Base-by-base conservation (phyloP, 305 asterid genomes). In the Fraxinus platypoda region DNA sequence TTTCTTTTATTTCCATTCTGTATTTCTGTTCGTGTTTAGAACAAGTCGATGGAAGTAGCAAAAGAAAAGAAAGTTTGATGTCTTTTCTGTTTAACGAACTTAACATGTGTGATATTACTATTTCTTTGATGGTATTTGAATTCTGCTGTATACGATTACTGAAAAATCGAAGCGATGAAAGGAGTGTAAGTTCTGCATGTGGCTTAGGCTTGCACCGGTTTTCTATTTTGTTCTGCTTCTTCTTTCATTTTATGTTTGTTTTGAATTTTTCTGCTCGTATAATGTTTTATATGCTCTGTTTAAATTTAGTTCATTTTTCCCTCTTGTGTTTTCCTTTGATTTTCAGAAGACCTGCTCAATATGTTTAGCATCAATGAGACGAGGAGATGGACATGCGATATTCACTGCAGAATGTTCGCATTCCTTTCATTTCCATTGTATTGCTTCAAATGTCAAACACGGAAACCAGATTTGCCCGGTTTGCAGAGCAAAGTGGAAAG, bases 361-460 rank as follows among this genome's bases (percentile, higher is more conserved):
- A 86, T 95, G 98, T 79, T 86, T 95, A 89, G 90, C 90, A 13
- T 68, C 96, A 35, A 93, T 95, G 97, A 89, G 87, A 82, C 87
- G 92, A 28, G 95, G 98, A 46, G 94, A 92, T 78, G 98, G 98
- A 26, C 98, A 92, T 66, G 98, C 98, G 3, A 90, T 95, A 57
- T 95, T 92, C 86, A 95, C 98, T 28, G 98, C 97, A 9, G 98
- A 93, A 87, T 94, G 98, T 82, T 91, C 97, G 26, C 98, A 94
- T 83, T 91, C 98, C 62, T 95, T 95, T 74, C 98, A 95, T 87
- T 95, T 95, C 89, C 93, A 92, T 0, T 95, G 98, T 87, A 93
- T 95, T 46, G 93, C 93, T 62, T 93, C 98, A 62, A 95, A 92
- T 81, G 97, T 93, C 75, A 93, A 93, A 86, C 97, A 95, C 74